Percentiles rank a stretch among this genome's conserved stretches.
These are phyloP conservation scores for Irpex sp. DNA, from an alignment of 1,284 basidiomycete species.

Conservation along the genomic window DNA sequence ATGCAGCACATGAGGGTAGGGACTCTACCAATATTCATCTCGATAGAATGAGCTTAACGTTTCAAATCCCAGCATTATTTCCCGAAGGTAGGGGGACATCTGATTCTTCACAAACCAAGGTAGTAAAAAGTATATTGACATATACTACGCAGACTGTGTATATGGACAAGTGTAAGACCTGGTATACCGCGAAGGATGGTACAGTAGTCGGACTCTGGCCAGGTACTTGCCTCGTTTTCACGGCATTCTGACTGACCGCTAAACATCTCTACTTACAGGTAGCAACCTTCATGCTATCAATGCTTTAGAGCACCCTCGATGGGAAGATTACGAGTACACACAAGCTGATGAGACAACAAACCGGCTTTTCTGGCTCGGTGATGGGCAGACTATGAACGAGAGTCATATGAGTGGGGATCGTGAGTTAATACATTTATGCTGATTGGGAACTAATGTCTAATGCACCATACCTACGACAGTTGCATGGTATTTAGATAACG, in stretches of 20 bases:
- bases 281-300: constrained; percentile 48
- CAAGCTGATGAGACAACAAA: constrained; percentile 38
- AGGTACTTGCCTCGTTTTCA: no score
- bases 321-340: constrained; percentile 62
- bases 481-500: constrained; percentile 8
- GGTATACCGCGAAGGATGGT: constrained; percentile 64
- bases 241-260: no score
- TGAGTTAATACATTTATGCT: constrained; percentile 23
- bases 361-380: constrained; percentile 53
- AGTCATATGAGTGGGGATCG: constrained; percentile 39
- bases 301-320: constrained; percentile 47
- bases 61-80: no score
- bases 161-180: constrained; percentile 49
- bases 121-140: no score
- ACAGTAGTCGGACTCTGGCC: constrained; percentile 35
- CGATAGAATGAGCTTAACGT: no score
- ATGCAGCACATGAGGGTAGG: no score
- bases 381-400: constrained; percentile 45
- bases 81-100: no score
- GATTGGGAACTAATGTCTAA: no score
- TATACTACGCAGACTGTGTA: no score
- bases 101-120: no score
- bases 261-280: constrained; percentile 25
- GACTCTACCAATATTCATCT: no score
- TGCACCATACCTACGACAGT: background rate